Evolutionary conservation across 495 filamentous ascomycete species (phyloP).

Genomic region (Trichoderma erinaceum): DNA sequence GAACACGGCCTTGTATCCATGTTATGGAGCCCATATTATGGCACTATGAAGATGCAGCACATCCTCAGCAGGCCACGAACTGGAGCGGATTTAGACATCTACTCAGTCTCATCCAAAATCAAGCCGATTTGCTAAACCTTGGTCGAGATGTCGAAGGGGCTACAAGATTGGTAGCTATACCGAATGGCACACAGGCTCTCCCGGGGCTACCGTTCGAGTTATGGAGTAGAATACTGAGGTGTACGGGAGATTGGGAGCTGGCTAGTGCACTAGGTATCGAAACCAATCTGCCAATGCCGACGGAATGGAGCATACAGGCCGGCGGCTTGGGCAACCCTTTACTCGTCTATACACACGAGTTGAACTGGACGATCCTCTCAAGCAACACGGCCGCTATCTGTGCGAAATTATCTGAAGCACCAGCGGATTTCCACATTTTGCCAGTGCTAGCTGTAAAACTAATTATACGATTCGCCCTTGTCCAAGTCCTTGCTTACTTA

Average conservation of each 20-base stretch:
- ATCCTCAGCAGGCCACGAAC: conserved; percentile 44
- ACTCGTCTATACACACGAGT: conserved; percentile 49
- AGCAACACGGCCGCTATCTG: conserved; percentile 61
- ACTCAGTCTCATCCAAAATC: conserved; percentile 59
- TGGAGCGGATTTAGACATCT: conserved; percentile 66
- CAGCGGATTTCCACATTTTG: conserved; percentile 62
- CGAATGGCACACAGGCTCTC: conserved; percentile 25
- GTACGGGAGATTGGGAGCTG: conserved; percentile 82
- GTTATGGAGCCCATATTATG: conserved; percentile 67
- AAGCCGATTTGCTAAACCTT: conserved; percentile 55
- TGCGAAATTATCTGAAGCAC: conserved; percentile 56
- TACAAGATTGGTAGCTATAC: conserved; percentile 27
- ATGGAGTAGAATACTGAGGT: conserved; percentile 81
- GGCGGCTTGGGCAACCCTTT: conserved; percentile 37
- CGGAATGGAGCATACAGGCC: conserved; percentile 49
- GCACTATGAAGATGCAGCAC: conserved; percentile 53
- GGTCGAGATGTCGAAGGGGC: conserved; percentile 52
- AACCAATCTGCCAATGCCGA: conserved; percentile 64
- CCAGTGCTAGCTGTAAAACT: conserved; percentile 78
- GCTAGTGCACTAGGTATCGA: conserved; percentile 73
- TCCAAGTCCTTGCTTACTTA: conserved; percentile 72
- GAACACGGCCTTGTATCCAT: conserved; percentile 77
- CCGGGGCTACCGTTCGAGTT: conserved; percentile 66
- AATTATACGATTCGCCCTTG: conserved; percentile 83
- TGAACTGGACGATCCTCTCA: conserved; percentile 78